Evolutionary conservation across 2,329 filamentous ascomycete genomes (phyloP).

Genomic region (Apiospora kogelbergensis): DNA sequence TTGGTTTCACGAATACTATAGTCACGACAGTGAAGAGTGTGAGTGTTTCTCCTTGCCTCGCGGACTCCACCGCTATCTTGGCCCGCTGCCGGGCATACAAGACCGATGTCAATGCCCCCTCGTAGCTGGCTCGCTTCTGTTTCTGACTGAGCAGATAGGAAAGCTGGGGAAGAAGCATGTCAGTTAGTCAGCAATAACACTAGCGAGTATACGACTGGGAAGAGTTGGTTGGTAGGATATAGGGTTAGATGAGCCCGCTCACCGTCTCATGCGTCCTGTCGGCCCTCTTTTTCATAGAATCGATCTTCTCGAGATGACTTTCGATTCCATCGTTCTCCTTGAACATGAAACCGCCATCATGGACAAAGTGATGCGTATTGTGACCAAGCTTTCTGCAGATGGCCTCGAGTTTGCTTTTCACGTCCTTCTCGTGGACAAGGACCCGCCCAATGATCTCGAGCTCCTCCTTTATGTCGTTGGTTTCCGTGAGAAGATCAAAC

Average conservation of each 20-base stretch:
- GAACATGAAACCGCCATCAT: neutral
- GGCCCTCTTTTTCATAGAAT: neutral
- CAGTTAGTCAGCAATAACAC: neutral
- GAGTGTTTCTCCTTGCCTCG: neutral
- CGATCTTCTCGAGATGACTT: neutral
- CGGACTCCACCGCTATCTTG: neutral
- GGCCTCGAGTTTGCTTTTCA: neutral
- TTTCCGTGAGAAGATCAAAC: neutral
- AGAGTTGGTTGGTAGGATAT: no score
- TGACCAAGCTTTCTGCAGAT: neutral
- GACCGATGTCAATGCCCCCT: neutral
- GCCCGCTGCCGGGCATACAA: neutral
- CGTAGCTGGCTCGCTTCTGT: neutral
- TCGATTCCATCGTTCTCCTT: neutral
- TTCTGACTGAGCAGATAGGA: neutral
- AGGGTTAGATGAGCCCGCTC: neutral
- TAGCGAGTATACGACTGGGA: no score
- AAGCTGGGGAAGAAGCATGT: neutral
- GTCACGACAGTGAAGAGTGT: conserved; percentile 11
- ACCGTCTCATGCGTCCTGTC: neutral
- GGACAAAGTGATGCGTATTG: neutral
- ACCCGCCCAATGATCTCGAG: neutral
- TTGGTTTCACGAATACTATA: neutral
- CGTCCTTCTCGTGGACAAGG: neutral
- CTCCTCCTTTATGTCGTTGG: neutral